Conservation (phyloP, 1,284 basidiomycete genomes). For the Pyrrhoderma lamaoense region DNA sequence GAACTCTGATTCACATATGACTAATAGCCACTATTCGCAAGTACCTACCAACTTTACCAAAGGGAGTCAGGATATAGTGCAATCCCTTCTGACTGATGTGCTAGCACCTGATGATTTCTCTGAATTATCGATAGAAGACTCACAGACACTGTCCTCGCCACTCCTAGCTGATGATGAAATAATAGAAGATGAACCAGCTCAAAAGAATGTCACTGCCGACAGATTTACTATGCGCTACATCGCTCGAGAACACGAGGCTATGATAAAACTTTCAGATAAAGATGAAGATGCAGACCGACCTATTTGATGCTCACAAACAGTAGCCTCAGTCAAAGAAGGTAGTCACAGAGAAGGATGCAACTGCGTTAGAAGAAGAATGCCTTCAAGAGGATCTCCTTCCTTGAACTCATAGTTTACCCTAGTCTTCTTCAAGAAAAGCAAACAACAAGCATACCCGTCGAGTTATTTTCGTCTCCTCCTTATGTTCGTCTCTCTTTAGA, state of each 20-base stretch:
- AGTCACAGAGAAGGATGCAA: no score
- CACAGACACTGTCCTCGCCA: slow-evolving; percentile 4
- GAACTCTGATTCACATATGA: no score
- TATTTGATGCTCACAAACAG: no score
- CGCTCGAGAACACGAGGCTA: not conserved
- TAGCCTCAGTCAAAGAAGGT: no score
- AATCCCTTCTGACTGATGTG: no score
- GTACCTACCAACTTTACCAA: no score
- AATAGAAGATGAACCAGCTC: not conserved
- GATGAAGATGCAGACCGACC: no score
- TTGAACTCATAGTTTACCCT: not conserved
- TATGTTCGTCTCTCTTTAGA: not conserved
- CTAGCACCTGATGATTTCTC: slow-evolving; percentile 33
- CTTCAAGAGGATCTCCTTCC: no score
- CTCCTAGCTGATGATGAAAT: slow-evolving; percentile 21
- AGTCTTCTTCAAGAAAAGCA: not conserved
- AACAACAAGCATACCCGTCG: not conserved
- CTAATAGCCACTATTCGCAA: no score
- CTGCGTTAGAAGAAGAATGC: no score
- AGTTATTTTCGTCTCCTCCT: slow-evolving; percentile 1
- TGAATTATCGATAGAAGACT: slow-evolving; percentile 23
- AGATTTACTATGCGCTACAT: not conserved
- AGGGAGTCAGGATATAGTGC: no score
- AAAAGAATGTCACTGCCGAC: no score
- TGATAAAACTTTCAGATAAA: not conserved